phyloP scores from a whole-genome alignment of 768 basidiomycete species.

The Boletus sp. region DNA sequence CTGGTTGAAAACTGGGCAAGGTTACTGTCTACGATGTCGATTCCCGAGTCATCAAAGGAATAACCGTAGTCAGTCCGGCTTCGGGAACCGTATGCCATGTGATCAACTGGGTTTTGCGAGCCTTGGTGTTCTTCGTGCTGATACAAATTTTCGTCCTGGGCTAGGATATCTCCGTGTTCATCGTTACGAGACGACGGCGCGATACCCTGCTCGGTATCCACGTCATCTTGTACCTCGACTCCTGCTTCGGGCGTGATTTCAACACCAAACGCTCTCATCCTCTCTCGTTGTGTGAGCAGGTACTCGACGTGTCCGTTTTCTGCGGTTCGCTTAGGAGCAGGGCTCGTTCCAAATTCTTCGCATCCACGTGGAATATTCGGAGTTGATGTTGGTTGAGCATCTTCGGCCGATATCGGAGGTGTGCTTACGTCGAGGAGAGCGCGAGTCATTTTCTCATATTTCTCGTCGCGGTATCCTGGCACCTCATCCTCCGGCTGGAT shows the following conservation, averaged over 20 bases:
- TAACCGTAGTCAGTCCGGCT: neutral
- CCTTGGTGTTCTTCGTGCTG: neutral
- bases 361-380: constrained; percentile 17
- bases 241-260: neutral
- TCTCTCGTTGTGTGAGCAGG: constrained; percentile 27
- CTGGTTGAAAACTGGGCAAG: constrained; percentile 1
- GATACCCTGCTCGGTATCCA: neutral
- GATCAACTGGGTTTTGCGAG: neutral
- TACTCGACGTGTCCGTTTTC: constrained; percentile 16
- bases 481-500: constrained; percentile 12
- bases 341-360: constrained; percentile 26
- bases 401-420: constrained; percentile 9
- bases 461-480: constrained; percentile 14
- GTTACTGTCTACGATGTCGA: constrained; percentile 12
- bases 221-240: neutral
- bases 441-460: constrained; percentile 2
- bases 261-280: constrained; percentile 11
- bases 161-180: neutral
- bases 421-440: constrained; percentile 11
- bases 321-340: constrained; percentile 14
- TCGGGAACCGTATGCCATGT: neutral
- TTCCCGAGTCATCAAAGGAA: constrained; percentile 15
- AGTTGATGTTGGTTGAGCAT: neutral
- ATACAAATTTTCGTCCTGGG: neutral
- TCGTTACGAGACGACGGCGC: neutral